These are phyloP conservation scores for Ascodesmis nigricans DNA, from an alignment of 495 filamentous ascomycete genomes.

Conservation along the genomic window DNA sequence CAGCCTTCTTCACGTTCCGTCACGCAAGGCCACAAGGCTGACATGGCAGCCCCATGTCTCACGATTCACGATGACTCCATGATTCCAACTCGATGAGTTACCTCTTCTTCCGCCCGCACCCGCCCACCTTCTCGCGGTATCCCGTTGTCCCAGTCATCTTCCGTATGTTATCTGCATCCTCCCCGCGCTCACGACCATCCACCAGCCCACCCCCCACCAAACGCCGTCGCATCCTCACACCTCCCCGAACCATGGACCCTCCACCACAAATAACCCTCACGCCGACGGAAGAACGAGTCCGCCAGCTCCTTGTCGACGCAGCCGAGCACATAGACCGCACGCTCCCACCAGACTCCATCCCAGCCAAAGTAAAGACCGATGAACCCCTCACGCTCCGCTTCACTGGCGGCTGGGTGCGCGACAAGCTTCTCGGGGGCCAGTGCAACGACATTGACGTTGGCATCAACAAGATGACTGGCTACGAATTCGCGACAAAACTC, in stretches of 20 bases:
- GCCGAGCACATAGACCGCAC: slow-evolving; percentile 11
- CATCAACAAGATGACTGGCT: slow-evolving; percentile 87
- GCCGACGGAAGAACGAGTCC: slow-evolving; percentile 6
- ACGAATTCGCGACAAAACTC: slow-evolving; percentile 50
- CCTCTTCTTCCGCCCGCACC: too few relatives aligned
- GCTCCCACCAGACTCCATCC: background rate
- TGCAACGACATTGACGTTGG: slow-evolving; percentile 90
- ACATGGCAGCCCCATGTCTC: too few relatives aligned
- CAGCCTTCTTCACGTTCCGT: too few relatives aligned
- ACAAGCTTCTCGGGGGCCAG: slow-evolving; percentile 63
- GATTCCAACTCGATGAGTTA: too few relatives aligned
- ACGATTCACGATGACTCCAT: too few relatives aligned
- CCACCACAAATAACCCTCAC: slow-evolving; percentile 4
- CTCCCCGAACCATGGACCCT: background rate
- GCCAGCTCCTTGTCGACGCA: slow-evolving; percentile 15
- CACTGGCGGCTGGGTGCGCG: slow-evolving; percentile 95
- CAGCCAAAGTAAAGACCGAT: slow-evolving; percentile 5
- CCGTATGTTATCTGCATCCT: too few relatives aligned
- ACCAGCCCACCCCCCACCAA: too few relatives aligned
- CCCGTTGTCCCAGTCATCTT: too few relatives aligned
- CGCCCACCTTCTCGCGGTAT: too few relatives aligned
- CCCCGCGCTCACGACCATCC: too few relatives aligned
- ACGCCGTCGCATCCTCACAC: background rate
- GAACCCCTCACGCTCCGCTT: slow-evolving; percentile 48
- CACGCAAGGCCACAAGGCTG: too few relatives aligned